Evolutionary conservation across 345 rosid species (phyloP).

Genomic region (Dipteronia sinensis): DNA sequence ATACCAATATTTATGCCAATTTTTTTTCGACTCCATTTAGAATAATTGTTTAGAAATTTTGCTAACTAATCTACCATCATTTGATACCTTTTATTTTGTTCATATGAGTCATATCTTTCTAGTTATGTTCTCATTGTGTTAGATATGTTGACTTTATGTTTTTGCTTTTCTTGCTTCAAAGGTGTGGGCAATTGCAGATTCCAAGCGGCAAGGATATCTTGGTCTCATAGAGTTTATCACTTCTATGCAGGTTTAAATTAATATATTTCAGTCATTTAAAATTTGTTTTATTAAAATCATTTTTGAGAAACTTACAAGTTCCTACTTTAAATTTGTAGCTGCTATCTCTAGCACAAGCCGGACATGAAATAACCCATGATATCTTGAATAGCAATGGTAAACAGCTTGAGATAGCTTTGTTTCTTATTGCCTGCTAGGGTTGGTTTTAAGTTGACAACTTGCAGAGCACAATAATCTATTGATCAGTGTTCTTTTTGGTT

Average conservation of each 20-base stretch:
- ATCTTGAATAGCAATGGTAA: slow-evolving; percentile 48
- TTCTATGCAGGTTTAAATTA: slow-evolving; percentile 65
- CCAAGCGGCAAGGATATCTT: slow-evolving; percentile 84
- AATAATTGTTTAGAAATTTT: neutral
- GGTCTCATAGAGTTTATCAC: slow-evolving; percentile 69
- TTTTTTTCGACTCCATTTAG: neutral
- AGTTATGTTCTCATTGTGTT: neutral
- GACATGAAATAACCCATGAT: slow-evolving; percentile 58
- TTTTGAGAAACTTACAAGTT: slow-evolving; percentile 25
- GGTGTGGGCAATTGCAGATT: slow-evolving; percentile 96
- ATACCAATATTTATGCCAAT: neutral
- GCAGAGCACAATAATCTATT: neutral
- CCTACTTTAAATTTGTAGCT: slow-evolving; percentile 47
- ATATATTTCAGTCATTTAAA: neutral
- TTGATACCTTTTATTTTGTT: neutral
- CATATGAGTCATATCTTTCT: neutral
- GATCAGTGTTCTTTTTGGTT: neutral
- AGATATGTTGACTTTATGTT: slow-evolving; percentile 5
- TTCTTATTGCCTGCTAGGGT: neutral
- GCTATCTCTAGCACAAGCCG: slow-evolving; percentile 76
- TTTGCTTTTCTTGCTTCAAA: slow-evolving; percentile 23
- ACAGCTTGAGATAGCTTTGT: neutral
- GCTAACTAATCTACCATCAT: neutral
- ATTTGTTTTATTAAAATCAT: neutral
- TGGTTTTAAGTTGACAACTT: neutral